phyloP scores from a whole-genome alignment of 179 eudicot genomes.

The Vitellaria paradoxa region DNA sequence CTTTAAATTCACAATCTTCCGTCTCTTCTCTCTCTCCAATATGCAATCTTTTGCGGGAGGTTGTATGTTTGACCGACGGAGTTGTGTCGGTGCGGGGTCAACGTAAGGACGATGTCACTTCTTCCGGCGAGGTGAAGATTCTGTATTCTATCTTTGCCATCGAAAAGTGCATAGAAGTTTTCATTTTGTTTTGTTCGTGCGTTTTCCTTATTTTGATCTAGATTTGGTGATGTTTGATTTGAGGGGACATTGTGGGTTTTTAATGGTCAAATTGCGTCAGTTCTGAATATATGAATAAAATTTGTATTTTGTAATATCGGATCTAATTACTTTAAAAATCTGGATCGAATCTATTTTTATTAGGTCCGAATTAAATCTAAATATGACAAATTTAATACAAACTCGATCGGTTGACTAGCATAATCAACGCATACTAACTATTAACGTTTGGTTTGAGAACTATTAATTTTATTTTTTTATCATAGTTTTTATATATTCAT shows the following conservation, averaged over 20 bases:
- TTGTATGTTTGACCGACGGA: background rate
- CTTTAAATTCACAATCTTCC: background rate
- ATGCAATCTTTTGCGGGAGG: background rate
- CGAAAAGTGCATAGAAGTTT: background rate
- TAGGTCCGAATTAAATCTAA: too few relatives aligned
- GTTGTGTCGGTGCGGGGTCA: background rate
- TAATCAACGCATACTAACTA: too few relatives aligned
- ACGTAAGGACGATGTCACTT: background rate
- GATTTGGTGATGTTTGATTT: background rate
- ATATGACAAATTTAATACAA: too few relatives aligned
- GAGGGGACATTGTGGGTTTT: background rate
- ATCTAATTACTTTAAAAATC: too few relatives aligned
- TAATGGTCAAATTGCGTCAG: conserved; percentile 11
- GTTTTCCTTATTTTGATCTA: background rate
- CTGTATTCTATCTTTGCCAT: background rate
- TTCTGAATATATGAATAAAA: background rate
- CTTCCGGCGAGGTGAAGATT: conserved; percentile 6
- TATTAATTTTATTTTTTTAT: too few relatives aligned
- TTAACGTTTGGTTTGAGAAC: too few relatives aligned
- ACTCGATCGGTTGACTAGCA: too few relatives aligned
- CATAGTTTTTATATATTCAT: too few relatives aligned
- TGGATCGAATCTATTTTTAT: too few relatives aligned
- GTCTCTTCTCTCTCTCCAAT: background rate
- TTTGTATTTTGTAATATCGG: too few relatives aligned
- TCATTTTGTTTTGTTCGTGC: background rate